A percentile compares a stretch with the other conserved stretches of the same genome.
Conservation (phyloP, 2,329 filamentous ascomycete species). For the Penicillium sp. region DNA sequence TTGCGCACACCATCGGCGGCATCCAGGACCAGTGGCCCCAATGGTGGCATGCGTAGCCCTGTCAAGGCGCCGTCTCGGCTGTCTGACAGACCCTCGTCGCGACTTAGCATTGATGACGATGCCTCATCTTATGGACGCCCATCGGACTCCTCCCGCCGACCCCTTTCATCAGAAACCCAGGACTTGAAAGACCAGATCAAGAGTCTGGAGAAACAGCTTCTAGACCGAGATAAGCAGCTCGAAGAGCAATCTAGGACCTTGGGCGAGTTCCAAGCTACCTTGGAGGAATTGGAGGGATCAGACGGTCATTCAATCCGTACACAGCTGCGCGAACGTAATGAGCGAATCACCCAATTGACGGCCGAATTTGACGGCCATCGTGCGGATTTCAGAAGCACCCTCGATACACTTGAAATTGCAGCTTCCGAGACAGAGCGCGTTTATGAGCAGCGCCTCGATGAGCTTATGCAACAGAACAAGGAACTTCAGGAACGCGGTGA, state of each 20-base stretch:
- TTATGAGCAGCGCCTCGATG: constrained; percentile 64
- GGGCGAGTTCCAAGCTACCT: constrained; percentile 81
- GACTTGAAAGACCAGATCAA: constrained; percentile 67
- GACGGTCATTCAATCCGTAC: constrained; percentile 73
- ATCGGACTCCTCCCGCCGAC: constrained; percentile 30
- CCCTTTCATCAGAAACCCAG: constrained; percentile 29
- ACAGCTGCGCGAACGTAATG: constrained; percentile 90
- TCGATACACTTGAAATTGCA: constrained; percentile 92
- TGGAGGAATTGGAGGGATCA: constrained; percentile 77
- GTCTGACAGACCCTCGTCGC: constrained; percentile 40
- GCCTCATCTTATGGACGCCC: constrained; percentile 30
- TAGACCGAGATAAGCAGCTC: constrained; percentile 82
- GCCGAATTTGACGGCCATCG: constrained; percentile 92
- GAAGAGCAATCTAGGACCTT: constrained; percentile 79
- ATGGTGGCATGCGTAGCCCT: constrained; percentile 47
- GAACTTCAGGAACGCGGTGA: constrained; percentile 78
- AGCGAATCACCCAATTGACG: constrained; percentile 89
- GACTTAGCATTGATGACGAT: constrained; percentile 40
- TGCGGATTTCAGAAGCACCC: constrained; percentile 93
- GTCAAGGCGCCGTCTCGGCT: constrained; percentile 38
- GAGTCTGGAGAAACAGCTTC: constrained; percentile 66
- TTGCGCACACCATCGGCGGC: constrained; percentile 55
- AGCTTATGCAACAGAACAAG: constrained; percentile 72
- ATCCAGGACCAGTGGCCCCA: constrained; percentile 28
- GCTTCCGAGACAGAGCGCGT: constrained; percentile 91